phyloP scores from a whole-genome alignment of 2,329 filamentous ascomycete genomes.

The Ceratocystis variospora region DNA sequence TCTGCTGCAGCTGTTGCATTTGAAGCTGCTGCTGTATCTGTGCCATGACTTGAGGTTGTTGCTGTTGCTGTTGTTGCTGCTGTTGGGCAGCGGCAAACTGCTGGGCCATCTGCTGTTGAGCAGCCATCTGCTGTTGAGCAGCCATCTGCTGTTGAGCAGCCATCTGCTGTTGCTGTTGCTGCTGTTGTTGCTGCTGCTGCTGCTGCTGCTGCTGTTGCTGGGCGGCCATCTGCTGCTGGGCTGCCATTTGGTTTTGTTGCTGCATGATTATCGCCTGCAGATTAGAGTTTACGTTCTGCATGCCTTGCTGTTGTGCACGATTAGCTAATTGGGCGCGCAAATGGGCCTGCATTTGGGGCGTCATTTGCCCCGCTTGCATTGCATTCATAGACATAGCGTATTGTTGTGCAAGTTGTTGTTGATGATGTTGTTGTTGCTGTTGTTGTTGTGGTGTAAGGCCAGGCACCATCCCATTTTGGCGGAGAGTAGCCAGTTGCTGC shows the following conservation, averaged over 20 bases:
- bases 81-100: conserved; percentile 23
- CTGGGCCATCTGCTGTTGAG: conserved; percentile 32
- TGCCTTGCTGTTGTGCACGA: conserved; percentile 14
- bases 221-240: conserved; percentile 30
- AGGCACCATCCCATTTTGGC: conserved; percentile 5
- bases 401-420: conserved; percentile 20
- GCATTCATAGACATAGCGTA: conserved; percentile 9
- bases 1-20: conserved; percentile 24
- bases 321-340: background rate
- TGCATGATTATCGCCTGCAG: conserved; percentile 27
- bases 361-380: conserved; percentile 20
- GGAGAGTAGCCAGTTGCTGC: conserved; percentile 22
- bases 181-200: conserved; percentile 26
- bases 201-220: conserved; percentile 26
- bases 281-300: conserved; percentile 5
- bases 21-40: conserved; percentile 10
- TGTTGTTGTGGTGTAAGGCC: conserved; percentile 12
- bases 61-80: conserved; percentile 27
- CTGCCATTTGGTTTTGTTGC: conserved; percentile 33
- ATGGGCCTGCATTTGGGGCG: conserved; percentile 19
- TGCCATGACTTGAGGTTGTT: conserved; percentile 20
- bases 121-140: conserved; percentile 35
- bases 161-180: conserved; percentile 23
- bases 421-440: conserved; percentile 21
- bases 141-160: no score